These are phyloP conservation scores for Kewa caespitosa DNA, from an alignment of 179 eudicot species.

Conservation along the genomic window DNA sequence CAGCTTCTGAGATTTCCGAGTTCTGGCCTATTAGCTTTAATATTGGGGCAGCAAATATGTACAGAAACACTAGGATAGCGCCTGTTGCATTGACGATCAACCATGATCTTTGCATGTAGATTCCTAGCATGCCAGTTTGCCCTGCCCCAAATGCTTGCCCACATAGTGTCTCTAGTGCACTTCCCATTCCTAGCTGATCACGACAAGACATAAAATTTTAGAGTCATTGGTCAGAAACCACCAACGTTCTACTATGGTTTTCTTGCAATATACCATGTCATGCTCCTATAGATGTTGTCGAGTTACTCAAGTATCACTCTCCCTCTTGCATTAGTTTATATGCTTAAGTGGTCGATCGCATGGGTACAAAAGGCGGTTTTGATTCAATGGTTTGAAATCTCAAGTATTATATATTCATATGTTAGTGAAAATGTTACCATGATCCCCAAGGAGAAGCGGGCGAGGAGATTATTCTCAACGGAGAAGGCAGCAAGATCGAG, in stretches of 20 bases:
- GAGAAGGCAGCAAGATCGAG: conserved; percentile 63
- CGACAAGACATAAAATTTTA: too few relatives aligned
- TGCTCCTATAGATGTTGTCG: too few relatives aligned
- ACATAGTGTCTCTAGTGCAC: conserved; percentile 71
- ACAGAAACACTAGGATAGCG: conserved; percentile 26
- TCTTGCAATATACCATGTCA: too few relatives aligned
- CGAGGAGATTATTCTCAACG: conserved; percentile 56
- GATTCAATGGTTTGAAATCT: too few relatives aligned
- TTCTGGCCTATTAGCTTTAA: conserved; percentile 53
- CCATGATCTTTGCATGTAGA: conserved; percentile 74
- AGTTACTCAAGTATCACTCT: too few relatives aligned
- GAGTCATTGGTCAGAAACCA: too few relatives aligned
- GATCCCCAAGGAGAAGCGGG: conserved; percentile 58
- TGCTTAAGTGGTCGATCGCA: too few relatives aligned
- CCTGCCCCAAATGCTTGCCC: conserved; percentile 82
- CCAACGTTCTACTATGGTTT: too few relatives aligned
- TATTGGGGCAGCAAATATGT: conserved; percentile 49
- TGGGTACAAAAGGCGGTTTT: too few relatives aligned
- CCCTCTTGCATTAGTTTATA: too few relatives aligned
- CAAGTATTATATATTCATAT: too few relatives aligned
- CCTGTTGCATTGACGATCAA: conserved; percentile 50
- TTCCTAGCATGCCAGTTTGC: conserved; percentile 54
- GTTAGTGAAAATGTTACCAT: conserved; percentile 37
- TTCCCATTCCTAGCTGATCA: conserved; percentile 59
- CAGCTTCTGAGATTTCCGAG: conserved; percentile 32